Base-by-base conservation (phyloP, 495 filamentous ascomycete species). In the Emericellopsis terricola region DNA sequence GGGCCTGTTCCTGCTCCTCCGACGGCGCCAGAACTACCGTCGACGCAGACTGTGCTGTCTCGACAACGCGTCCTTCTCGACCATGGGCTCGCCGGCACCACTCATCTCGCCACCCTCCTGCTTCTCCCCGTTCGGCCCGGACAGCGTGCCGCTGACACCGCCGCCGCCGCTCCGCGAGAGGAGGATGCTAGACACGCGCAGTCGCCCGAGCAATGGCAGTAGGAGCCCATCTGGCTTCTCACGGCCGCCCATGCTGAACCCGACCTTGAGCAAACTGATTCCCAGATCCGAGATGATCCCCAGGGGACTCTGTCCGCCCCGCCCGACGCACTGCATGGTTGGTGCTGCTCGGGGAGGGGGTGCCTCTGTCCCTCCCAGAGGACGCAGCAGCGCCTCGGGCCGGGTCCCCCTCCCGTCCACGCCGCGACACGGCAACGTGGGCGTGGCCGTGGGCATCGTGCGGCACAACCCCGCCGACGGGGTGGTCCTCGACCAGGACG, bases 101-200 rank as follows among this genome's bases (percentile, higher is more conserved):
- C 39, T 62, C 4, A 61, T 61, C 32, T 49, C 53, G 13, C 47
- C 59, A 1, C 50, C 55, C 3, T n/a, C n/a, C n/a, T n/a, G n/a
- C n/a, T 41, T 41, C 10, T 44, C 43, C 11, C 39, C 49, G 10
- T 42, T 40, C 20, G 39, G 39, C 11, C 30, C 34, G 10, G 40
- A 42, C 4, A 17, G 38, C 3, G 14, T 11, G 6, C 37, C 45
- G 4, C 36, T 59, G 16, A 59, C 49, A 4, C 58, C 61, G 8
- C 61, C 58, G 3, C 51, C 56, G 7, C 58, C 57, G 5, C 49
- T 65, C 8, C 53, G 57, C 31, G 57, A 65, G 29, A 50, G 59
- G 15, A 52, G 41, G 18, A 50, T 58, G 27, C 49, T 62, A 20
- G 46, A 52, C 5, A 43, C 56, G 14, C 50, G 58, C 37, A 47